Percentiles rank a stretch among this genome's conserved stretches.
phyloP scores from a whole-genome alignment of 169 alveolate species.

The Besnoitia besnoiti region DNA sequence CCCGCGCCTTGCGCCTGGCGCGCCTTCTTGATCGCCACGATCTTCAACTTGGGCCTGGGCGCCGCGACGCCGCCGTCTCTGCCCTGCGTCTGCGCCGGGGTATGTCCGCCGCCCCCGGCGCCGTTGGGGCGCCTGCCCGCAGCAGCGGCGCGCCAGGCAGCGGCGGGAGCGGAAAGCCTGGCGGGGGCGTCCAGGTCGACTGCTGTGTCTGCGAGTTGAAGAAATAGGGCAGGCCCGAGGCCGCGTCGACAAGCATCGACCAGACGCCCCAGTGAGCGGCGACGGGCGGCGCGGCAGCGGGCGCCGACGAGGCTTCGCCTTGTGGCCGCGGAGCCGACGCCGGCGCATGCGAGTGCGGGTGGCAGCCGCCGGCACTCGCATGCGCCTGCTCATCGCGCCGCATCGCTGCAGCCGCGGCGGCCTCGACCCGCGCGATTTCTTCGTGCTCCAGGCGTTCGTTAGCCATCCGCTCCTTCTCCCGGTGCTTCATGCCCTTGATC shows the following conservation, averaged over 20 bases:
- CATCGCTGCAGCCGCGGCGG: constrained; percentile 67
- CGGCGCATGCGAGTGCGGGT: background rate
- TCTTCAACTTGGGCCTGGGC: background rate
- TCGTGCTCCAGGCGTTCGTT: constrained; percentile 25
- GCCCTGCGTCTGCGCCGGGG: background rate
- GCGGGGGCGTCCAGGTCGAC: constrained; percentile 59
- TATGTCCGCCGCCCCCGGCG: background rate
- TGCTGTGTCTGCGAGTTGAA: constrained; percentile 28
- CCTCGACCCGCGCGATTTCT: constrained; percentile 60
- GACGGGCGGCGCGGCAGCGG: background rate
- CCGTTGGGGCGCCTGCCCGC: background rate
- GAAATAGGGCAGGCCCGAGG: constrained; percentile 53
- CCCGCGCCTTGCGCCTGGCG: background rate
- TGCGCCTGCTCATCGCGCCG: constrained; percentile 27
- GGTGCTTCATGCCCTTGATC: constrained; percentile 42
- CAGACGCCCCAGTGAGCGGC: constrained; percentile 44
- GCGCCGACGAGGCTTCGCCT: too few species aligned
- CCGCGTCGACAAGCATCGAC: background rate
- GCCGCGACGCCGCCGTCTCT: background rate
- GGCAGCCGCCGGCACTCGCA: background rate
- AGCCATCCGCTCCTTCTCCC: constrained; percentile 50
- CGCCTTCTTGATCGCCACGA: background rate
- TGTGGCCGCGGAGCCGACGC: background rate
- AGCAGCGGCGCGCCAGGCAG: background rate
- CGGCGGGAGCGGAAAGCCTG: constrained; percentile 30